phyloP scores from a whole-genome alignment of 2,329 filamentous ascomycete species.

The Penicillium sp. region DNA sequence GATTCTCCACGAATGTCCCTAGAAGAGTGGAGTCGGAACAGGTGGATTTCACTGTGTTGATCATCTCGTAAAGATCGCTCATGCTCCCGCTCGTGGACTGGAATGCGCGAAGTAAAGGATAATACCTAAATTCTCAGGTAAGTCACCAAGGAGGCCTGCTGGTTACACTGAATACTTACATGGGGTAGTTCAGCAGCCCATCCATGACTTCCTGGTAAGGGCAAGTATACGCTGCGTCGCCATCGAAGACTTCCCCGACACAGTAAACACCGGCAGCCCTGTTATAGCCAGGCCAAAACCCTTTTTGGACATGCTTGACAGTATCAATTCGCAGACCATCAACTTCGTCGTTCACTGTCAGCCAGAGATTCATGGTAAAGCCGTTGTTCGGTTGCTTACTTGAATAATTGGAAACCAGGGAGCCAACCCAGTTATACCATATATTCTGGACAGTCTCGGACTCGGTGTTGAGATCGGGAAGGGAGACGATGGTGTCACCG shows the following conservation, averaged over 20 bases:
- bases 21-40: slow-evolving; percentile 54
- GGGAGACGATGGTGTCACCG: slow-evolving; percentile 57
- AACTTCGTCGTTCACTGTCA: background rate
- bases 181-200: slow-evolving; percentile 55
- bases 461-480: slow-evolving; percentile 66
- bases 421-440: slow-evolving; percentile 63
- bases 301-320: slow-evolving; percentile 50
- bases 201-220: slow-evolving; percentile 51
- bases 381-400: slow-evolving; percentile 52
- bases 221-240: slow-evolving; percentile 47
- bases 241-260: slow-evolving; percentile 53
- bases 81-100: slow-evolving; percentile 40
- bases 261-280: slow-evolving; percentile 52
- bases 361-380: background rate
- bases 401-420: slow-evolving; percentile 62
- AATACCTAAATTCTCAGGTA: slow-evolving; percentile 35
- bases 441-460: slow-evolving; percentile 52
- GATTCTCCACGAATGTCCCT: slow-evolving; percentile 64
- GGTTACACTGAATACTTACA: slow-evolving; percentile 25
- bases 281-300: slow-evolving; percentile 50
- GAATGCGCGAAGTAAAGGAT: slow-evolving; percentile 42
- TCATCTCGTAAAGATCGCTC: slow-evolving; percentile 40
- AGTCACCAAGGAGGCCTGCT: background rate
- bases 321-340: slow-evolving; percentile 2
- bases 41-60: slow-evolving; percentile 37